Percentiles rank a stretch among this genome's conserved stretches.
These are phyloP conservation scores for Globisporangium cystogenes DNA, from an alignment of 352 stramenopile species.

Conservation along the genomic window DNA sequence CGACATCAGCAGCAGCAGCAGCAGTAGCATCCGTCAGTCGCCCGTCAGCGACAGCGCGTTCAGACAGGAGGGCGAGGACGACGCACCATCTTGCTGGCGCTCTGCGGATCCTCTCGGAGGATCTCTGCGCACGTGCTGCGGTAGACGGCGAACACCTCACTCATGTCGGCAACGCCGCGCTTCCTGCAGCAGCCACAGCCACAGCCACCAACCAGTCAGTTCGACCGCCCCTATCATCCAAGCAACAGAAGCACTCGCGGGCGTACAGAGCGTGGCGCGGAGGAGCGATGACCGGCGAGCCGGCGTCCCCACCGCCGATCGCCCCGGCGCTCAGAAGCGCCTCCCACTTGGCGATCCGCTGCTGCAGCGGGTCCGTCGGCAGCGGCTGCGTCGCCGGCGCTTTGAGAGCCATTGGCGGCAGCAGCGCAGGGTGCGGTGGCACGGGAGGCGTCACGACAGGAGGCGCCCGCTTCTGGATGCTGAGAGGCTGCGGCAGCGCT, in stretches of 20 bases:
- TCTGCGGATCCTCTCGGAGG: slow-evolving; percentile 26
- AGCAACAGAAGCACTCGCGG: background rate
- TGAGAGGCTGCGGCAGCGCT: background rate
- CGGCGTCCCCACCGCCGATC: too few relatives aligned
- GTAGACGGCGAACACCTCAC: background rate
- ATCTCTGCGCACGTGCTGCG: slow-evolving; percentile 31
- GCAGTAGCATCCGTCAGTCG: background rate
- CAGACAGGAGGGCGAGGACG: background rate
- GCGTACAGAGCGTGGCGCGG: too few relatives aligned
- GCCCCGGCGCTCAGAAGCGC: too few relatives aligned
- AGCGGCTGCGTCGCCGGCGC: background rate
- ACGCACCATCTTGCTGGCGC: slow-evolving; percentile 28
- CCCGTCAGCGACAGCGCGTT: background rate
- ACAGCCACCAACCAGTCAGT: background rate
- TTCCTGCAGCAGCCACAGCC: background rate
- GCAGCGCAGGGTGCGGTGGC: background rate
- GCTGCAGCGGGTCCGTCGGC: too few relatives aligned
- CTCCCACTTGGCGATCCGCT: too few relatives aligned
- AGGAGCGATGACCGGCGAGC: too few relatives aligned
- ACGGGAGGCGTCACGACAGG: too few relatives aligned
- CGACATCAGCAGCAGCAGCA: background rate
- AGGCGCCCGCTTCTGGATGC: slow-evolving; percentile 5
- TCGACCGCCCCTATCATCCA: background rate
- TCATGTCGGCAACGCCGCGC: background rate
- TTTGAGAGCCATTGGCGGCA: background rate